These are phyloP conservation scores for Encephalitozoon romaleae DNA, from an alignment of 371 early-diverging fungal genomes.

Conservation along the genomic window DNA sequence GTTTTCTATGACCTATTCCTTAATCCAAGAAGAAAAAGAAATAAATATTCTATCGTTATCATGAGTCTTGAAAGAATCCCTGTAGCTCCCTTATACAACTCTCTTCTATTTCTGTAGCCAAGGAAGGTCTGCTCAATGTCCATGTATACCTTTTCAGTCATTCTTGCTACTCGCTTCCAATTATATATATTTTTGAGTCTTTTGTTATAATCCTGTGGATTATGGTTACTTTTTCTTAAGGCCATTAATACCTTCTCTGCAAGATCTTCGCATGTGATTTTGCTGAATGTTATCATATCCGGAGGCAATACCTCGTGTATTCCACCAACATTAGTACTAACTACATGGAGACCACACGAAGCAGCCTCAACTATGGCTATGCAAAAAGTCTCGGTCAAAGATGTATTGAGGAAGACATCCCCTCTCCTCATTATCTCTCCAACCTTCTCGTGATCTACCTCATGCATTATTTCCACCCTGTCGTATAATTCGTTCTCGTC, in stretches of 20 bases:
- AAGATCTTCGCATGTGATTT: conserved; percentile 75
- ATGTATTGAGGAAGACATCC: conserved; percentile 90
- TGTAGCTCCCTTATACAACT: not conserved
- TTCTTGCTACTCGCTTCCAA: conserved; percentile 15
- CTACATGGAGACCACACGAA: conserved; percentile 82
- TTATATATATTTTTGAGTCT: not conserved
- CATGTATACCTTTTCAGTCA: conserved; percentile 14
- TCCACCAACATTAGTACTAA: conserved; percentile 93
- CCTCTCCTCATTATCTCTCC: conserved; percentile 79
- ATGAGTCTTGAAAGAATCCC: conserved; percentile 1
- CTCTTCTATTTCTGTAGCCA: not conserved
- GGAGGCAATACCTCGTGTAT: conserved; percentile 88
- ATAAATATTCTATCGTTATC: conserved; percentile 14
- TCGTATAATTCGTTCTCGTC: conserved; percentile 80
- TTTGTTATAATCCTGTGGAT: not conserved
- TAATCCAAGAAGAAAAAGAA: not conserved
- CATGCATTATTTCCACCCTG: conserved; percentile 79
- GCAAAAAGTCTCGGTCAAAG: conserved; percentile 95
- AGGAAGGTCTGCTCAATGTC: not conserved
- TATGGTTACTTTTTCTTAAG: not conserved
- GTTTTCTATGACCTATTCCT: not conserved
- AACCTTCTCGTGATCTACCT: conserved; percentile 72
- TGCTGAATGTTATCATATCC: conserved; percentile 82
- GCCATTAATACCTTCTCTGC: conserved; percentile 22
- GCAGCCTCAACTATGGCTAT: conserved; percentile 97